Evolutionary conservation across 768 basidiomycete genomes (phyloP), one percentile per base, ranked within the genome.

Genomic region (Scleroderma bovista): DNA sequence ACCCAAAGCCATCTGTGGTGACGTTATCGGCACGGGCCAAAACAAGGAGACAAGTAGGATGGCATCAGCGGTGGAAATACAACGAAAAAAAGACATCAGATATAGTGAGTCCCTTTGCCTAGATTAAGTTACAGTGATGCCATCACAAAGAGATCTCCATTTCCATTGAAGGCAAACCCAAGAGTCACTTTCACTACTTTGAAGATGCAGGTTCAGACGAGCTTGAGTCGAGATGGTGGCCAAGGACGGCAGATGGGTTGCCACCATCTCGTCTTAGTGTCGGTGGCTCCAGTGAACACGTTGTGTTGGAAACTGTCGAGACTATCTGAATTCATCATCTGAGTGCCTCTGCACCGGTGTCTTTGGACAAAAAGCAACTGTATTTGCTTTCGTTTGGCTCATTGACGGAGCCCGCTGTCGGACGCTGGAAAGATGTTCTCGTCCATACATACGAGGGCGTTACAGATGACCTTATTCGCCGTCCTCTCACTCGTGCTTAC

Each of bases 231-330:
- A 52, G n/a, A 64, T 67, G 57, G 68, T 63, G 40, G 57, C 62
- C 12, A 41, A 56, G 1, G 57, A 63, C 20, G 67, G 67, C 33
- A 45, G 51, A 38, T 66, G 58, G 56, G 63, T 69, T 34, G 56
- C 66, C 6, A 67, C 67, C 8, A 41, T 69, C 29, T 68, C 67
- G 3, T 66, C 63, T 8, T 67, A 67, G 67, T 46, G 60, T 68
- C 13, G 67, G 68, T 23, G 66, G 67, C 50, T 67, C 68, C 13
- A 69, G 69, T 31, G 67, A n/a, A 9, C 64, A 69, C 44, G 5
- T 69, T 3, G 66, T 69, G 20, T 7, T n/a, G n/a, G n/a, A n/a
- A n/a, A n/a, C n/a, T n/a, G n/a, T n/a, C n/a, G n/a, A n/a, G n/a
- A n/a, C n/a, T n/a, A n/a, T n/a, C 50, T 9, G 55, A 57, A 20